Evolutionary conservation across 257 asterid genomes (phyloP).

Genomic region (Anisodus tanguticus): DNA sequence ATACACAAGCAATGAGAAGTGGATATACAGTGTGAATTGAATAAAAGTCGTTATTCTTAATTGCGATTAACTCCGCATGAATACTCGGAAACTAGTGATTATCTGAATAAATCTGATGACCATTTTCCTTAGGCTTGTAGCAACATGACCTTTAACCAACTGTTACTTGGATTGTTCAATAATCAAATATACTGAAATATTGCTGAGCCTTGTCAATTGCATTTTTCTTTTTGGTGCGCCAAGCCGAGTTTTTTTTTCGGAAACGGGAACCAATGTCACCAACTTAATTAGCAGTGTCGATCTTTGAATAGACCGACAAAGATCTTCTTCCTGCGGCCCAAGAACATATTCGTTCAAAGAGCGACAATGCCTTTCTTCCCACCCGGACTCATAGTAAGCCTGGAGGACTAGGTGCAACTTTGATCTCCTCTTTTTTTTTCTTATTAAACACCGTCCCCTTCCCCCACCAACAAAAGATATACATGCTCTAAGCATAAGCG

Average conservation of each 20-base stretch:
- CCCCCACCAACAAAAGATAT: not conserved
- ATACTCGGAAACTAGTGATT: not conserved
- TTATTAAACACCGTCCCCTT: not conserved
- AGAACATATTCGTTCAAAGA: not conserved
- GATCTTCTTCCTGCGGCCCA: not conserved
- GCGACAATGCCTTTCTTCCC: not conserved
- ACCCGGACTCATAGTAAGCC: not conserved
- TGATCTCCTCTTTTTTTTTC: too few species aligned
- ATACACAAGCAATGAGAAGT: slow-evolving; percentile 84
- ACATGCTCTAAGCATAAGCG: not conserved
- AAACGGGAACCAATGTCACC: not conserved
- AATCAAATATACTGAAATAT: not conserved
- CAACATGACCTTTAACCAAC: not conserved
- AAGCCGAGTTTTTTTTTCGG: not conserved
- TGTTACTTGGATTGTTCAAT: slow-evolving; percentile 2
- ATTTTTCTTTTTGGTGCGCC: not conserved
- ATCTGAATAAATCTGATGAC: not conserved
- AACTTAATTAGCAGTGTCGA: not conserved
- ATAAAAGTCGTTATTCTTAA: not conserved
- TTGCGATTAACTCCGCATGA: not conserved
- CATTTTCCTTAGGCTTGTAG: slow-evolving; percentile 1
- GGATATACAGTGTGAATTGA: slow-evolving; percentile 82
- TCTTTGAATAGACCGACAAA: not conserved
- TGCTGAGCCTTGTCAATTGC: slow-evolving; percentile 14
- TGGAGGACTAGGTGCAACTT: not conserved